Evolutionary conservation across 2,329 filamentous ascomycete species (phyloP).

Genomic region (Penicillium janthinellum): DNA sequence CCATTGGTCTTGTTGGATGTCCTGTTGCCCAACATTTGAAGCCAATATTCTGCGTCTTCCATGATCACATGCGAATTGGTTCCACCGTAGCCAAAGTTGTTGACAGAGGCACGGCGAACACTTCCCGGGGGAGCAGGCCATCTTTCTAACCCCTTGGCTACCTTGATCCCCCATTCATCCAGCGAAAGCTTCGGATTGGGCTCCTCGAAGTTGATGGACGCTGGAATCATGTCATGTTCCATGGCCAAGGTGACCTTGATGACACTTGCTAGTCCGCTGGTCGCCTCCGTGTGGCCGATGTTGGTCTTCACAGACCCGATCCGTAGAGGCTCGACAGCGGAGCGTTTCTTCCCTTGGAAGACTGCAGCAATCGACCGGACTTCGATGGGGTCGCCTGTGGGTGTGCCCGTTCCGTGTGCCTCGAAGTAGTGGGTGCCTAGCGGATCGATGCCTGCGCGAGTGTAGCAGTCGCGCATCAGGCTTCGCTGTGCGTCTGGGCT

Average conservation of each 20-base stretch:
- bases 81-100: constrained; percentile 31
- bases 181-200: constrained; percentile 6
- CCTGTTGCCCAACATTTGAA: not conserved
- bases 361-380: not conserved
- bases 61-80: constrained; percentile 31
- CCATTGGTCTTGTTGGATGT: not conserved
- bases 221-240: constrained; percentile 26
- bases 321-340: not conserved
- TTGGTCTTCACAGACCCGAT: constrained; percentile 21
- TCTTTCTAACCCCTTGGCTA: not conserved
- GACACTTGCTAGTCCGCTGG: constrained; percentile 10
- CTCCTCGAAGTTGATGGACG: constrained; percentile 3
- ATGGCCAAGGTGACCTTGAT: constrained; percentile 32
- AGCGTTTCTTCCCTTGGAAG: not conserved
- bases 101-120: constrained; percentile 24
- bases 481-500: not conserved
- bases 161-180: constrained; percentile 2
- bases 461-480: not conserved
- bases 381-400: not conserved
- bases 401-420: constrained; percentile 33
- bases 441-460: not conserved
- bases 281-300: constrained; percentile 23
- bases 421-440: constrained; percentile 30
- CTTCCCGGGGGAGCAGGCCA: not conserved
- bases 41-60: constrained; percentile 20